Evolutionary conservation across 164 flowering plant species (phyloP).

Genomic region (Stephania cephalantha): DNA sequence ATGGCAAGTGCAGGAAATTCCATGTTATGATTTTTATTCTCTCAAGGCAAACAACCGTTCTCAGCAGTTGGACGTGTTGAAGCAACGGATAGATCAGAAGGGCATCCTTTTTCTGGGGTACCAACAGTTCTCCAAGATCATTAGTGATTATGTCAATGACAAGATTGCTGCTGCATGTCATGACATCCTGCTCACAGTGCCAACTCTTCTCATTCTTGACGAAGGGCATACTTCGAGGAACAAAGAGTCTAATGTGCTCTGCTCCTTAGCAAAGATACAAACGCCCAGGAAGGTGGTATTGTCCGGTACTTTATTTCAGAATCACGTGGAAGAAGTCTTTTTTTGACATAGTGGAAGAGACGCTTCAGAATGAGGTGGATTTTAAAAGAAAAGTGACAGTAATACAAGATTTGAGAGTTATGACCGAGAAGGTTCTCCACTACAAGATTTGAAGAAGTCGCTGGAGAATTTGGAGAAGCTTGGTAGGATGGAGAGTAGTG

Average conservation of each 20-base stretch:
- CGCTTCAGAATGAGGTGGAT: slow-evolving; percentile 59
- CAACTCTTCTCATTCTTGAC: slow-evolving; percentile 72
- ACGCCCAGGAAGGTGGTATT: slow-evolving; percentile 85
- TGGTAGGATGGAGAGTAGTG: slow-evolving; percentile 44
- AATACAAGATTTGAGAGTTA: slow-evolving; percentile 74
- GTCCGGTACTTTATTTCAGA: slow-evolving; percentile 91
- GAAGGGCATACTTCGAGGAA: slow-evolving; percentile 95
- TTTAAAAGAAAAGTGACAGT: slow-evolving; percentile 48
- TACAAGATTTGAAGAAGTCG: slow-evolving; percentile 45
- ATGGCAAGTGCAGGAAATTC: slow-evolving; percentile 81
- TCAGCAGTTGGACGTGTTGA: slow-evolving; percentile 63
- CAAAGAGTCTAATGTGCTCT: slow-evolving; percentile 54
- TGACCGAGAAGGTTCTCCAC: slow-evolving; percentile 75
- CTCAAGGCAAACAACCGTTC: slow-evolving; percentile 55
- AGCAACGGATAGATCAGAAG: slow-evolving; percentile 54
- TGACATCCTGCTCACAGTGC: slow-evolving; percentile 52
- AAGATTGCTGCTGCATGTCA: slow-evolving; percentile 38
- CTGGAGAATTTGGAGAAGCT: slow-evolving; percentile 32
- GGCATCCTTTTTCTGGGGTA: slow-evolving; percentile 80
- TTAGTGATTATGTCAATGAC: slow-evolving; percentile 34
- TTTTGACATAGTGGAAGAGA: slow-evolving; percentile 66
- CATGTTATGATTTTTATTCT: slow-evolving; percentile 66
- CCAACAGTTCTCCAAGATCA: slow-evolving; percentile 65
- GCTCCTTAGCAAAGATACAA: slow-evolving; percentile 57
- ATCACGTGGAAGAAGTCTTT: slow-evolving; percentile 73